Percentiles rank a stretch among this genome's conserved stretches.
phyloP scores from a whole-genome alignment of 208 protist species.

The Trypanosoma lewisi region DNA sequence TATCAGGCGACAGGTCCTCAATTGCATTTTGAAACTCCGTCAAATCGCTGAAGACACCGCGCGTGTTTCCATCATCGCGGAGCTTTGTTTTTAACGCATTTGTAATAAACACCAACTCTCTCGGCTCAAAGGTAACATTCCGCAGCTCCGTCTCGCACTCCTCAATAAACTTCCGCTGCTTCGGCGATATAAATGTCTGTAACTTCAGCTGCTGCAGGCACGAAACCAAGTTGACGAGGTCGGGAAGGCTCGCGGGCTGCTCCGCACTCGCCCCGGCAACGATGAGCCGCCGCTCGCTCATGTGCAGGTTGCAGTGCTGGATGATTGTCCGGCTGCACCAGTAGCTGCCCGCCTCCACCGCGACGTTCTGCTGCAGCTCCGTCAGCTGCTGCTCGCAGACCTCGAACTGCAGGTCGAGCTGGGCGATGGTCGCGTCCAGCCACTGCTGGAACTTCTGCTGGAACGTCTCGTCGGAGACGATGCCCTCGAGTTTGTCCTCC shows the following conservation, averaged over 20 bases:
- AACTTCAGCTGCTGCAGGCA: constrained; percentile 74
- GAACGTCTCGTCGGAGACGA: constrained; percentile 64
- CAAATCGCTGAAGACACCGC: constrained; percentile 73
- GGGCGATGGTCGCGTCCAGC: constrained; percentile 76
- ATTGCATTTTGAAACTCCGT: constrained; percentile 82
- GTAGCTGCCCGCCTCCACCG: constrained; percentile 59
- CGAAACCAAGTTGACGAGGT: constrained; percentile 77
- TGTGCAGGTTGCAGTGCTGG: constrained; percentile 86
- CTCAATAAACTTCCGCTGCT: constrained; percentile 83
- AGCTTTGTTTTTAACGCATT: constrained; percentile 87
- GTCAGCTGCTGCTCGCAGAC: constrained; percentile 79
- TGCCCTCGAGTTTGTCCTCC: constrained; percentile 70
- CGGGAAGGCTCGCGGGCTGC: constrained; percentile 55
- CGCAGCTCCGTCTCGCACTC: constrained; percentile 71
- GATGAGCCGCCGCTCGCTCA: constrained; percentile 69
- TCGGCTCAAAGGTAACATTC: constrained; percentile 72
- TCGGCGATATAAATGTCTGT: constrained; percentile 77
- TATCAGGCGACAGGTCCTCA: constrained; percentile 80
- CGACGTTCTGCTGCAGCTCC: constrained; percentile 80
- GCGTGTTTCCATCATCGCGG: constrained; percentile 71
- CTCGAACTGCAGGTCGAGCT: constrained; percentile 83
- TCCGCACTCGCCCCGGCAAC: constrained; percentile 19
- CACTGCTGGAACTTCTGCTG: constrained; percentile 67
- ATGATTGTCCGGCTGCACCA: constrained; percentile 88
- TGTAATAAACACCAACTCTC: constrained; percentile 77